Evolutionary conservation across 805 yeast genomes (phyloP), one percentile per base, ranked within the genome.

Genomic region (Cephaloascus fragrans): DNA sequence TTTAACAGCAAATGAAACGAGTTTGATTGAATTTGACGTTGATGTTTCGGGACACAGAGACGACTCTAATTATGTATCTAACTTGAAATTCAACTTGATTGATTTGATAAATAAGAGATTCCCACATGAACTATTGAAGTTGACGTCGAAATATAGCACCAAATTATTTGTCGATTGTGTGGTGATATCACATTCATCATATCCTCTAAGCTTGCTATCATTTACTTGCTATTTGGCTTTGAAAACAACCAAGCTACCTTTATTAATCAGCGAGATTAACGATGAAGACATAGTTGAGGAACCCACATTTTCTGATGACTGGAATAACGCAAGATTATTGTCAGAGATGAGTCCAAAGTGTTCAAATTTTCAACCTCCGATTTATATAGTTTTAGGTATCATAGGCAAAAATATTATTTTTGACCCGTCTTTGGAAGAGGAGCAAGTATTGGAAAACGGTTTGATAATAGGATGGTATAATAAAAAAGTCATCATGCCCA

Each of bases 381-480:
- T 90, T 15, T 62, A 85, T 31, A 77, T 93, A 47, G 75, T 90
- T 0, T 59, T 83, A 19, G 95, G 95, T 0, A 64, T 83, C 4
- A 75, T 86, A 1, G 95, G 90, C 1, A 52, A 64, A 12, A 77
- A 77, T 40, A 71, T 80, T 8, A 58, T 87, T 18, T 65, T 89
- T 19, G 98, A 90, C 53, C 97, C 98, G 0, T 80, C 94, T 1
- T 63, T 75, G n/a, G 84, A 81, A 42, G 98, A 90, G 57, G 89
- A 85, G 54, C 84, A 79, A 44, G 95, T 89, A 2, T 70, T 88
- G 42, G 96, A 90, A 46, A 81, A 84, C 42, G 96, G 96, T 1
- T 46, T 90, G 17, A 64, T 88, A 36, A 55, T 85, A 3, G 80
- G 89, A 26, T 90, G 82, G 77, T 73, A 74, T 40, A 62, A 78